Evolutionary conservation across 106 monocot species (phyloP).

Genomic region (Allium cepa): DNA sequence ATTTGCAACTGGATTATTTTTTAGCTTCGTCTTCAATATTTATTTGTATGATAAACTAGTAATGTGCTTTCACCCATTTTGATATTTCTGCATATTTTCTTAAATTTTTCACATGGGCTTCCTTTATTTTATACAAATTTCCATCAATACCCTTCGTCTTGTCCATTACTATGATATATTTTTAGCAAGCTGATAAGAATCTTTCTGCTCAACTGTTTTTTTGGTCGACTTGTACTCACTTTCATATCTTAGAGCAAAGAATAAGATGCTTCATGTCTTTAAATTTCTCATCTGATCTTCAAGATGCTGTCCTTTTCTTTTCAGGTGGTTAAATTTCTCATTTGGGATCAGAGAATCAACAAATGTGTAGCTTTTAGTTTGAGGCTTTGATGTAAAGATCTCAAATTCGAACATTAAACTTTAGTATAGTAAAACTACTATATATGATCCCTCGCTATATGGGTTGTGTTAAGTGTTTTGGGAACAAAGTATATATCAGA

Average conservation of each 20-base stretch:
- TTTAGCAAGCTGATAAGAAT: constrained; percentile 3
- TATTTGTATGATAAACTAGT: neutral
- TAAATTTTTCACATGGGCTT: neutral
- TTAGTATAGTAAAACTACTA: neutral
- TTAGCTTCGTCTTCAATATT: too few species aligned
- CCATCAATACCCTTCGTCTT: too few species aligned
- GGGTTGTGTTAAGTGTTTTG: neutral
- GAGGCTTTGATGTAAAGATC: constrained; percentile 1
- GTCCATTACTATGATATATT: neutral
- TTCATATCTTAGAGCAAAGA: neutral
- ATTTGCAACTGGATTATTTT: neutral
- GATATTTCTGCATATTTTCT: neutral
- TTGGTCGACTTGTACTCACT: neutral
- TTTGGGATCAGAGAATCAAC: neutral
- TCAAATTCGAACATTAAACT: neutral
- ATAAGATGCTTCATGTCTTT: constrained; percentile 6
- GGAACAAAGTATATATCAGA: neutral
- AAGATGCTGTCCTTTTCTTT: constrained; percentile 7
- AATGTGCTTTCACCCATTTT: neutral
- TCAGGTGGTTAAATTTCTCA: neutral
- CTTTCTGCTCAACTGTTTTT: constrained; percentile 1
- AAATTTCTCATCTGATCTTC: neutral
- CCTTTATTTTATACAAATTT: too few species aligned
- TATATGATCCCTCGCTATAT: neutral
- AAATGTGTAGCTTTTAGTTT: neutral